A percentile compares a stretch with the other conserved stretches of the same genome.
Evolutionary conservation across 176 grass and related monocot species (phyloP).

Genomic region (Oryza rufipogon): DNA sequence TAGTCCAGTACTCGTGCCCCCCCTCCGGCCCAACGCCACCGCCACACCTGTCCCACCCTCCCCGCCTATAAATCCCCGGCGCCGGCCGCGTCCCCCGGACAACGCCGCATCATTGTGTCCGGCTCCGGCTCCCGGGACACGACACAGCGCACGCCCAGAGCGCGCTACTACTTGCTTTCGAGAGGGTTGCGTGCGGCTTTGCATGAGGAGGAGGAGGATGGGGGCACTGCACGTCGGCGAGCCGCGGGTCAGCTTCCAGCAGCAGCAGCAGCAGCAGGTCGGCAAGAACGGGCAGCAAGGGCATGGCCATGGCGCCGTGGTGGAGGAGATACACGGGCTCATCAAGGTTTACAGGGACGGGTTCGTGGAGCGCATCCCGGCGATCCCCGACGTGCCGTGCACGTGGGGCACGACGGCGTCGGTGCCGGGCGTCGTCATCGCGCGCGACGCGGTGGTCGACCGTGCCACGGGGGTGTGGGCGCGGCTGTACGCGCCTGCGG

Average conservation of each 20-base stretch:
- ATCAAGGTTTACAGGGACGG: slow-evolving; percentile 77
- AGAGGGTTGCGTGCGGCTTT: slow-evolving; percentile 26
- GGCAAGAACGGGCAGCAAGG: slow-evolving; percentile 24
- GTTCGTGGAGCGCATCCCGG: slow-evolving; percentile 74
- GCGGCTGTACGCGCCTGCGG: slow-evolving; percentile 61
- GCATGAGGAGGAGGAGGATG: slow-evolving; percentile 58
- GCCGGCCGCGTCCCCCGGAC: slow-evolving; percentile 13
- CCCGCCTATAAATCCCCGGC: slow-evolving; percentile 43
- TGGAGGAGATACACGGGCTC: slow-evolving; percentile 84
- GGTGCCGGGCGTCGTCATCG: slow-evolving; percentile 28
- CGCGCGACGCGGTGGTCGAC: slow-evolving; percentile 58
- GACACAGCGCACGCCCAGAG: slow-evolving; percentile 30
- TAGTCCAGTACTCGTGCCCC: neutral
- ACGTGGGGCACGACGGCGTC: slow-evolving; percentile 55
- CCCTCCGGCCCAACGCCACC: slow-evolving; percentile 16
- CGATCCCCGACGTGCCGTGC: slow-evolving; percentile 64
- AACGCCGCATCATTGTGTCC: slow-evolving; percentile 46
- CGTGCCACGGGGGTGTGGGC: slow-evolving; percentile 63
- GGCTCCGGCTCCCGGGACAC: slow-evolving; percentile 34
- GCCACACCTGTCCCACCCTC: slow-evolving; percentile 22
- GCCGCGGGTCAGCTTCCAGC: slow-evolving; percentile 44
- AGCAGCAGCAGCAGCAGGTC: neutral
- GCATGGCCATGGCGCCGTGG: slow-evolving; percentile 53
- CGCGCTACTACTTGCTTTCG: neutral
- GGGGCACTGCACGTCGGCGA: slow-evolving; percentile 70